Conservation (phyloP, 1,139 yeast species). For the Geotrichum fermentans region DNA sequence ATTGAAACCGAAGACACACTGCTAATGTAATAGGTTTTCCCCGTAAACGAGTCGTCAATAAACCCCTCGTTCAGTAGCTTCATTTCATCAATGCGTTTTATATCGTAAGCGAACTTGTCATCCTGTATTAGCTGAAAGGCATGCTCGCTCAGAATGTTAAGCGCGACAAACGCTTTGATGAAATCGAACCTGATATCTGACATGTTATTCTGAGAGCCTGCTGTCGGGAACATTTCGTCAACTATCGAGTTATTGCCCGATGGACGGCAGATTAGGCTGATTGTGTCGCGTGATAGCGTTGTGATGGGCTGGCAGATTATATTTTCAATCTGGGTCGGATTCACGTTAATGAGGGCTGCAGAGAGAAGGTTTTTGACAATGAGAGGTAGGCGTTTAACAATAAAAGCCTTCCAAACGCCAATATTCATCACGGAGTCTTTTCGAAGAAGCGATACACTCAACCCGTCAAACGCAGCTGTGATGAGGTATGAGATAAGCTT, state of each 20-base stretch:
- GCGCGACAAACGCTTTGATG: conserved; percentile 48
- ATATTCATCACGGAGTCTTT: conserved; percentile 29
- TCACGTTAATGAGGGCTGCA: conserved; percentile 15
- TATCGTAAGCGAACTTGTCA: conserved; percentile 30
- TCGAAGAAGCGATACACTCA: conserved; percentile 32
- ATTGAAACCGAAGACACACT: conserved; percentile 11
- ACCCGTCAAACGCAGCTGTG: conserved; percentile 37
- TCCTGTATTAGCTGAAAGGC: conserved; percentile 47
- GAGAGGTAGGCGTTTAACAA: conserved; percentile 32
- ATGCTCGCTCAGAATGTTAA: conserved; percentile 41
- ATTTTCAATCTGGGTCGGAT: conserved; percentile 24
- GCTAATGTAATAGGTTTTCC: conserved; percentile 3
- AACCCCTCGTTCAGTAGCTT: conserved; percentile 15
- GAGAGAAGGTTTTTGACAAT: conserved; percentile 24
- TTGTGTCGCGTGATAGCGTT: conserved; percentile 28
- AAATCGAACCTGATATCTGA: conserved; percentile 54
- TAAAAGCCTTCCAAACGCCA: conserved; percentile 33
- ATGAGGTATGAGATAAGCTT: conserved; percentile 33
- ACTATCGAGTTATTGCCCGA: conserved; percentile 21
- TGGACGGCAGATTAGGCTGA: conserved; percentile 26
- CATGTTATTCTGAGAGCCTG: conserved; percentile 41
- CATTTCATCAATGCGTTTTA: conserved; percentile 14
- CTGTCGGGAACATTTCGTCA: conserved; percentile 45
- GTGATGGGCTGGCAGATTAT: conserved; percentile 30
- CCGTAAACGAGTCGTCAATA: conserved; percentile 10